A percentile compares a stretch with the other conserved stretches of the same genome.
phyloP scores from a whole-genome alignment of 306 rosid genomes.

The Glycine latifolia region DNA sequence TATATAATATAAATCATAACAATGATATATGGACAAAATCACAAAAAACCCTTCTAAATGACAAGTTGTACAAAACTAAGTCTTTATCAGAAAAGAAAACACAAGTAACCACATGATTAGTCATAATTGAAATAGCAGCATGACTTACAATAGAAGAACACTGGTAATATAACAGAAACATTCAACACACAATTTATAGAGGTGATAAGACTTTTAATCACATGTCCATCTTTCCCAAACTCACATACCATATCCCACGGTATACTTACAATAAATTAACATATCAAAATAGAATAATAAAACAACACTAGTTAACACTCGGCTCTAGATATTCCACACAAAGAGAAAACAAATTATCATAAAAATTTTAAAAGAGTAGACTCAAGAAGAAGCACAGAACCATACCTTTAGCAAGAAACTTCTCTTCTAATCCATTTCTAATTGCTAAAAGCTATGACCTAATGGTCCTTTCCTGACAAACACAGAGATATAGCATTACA shows the following conservation, averaged over 20 bases:
- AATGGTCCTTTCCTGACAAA: slow-evolving; percentile 52
- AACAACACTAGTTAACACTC: slow-evolving; percentile 34
- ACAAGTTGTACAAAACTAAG: slow-evolving; percentile 8
- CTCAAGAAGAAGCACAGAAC: slow-evolving; percentile 35
- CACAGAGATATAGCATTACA: slow-evolving; percentile 37
- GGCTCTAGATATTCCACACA: slow-evolving; percentile 30
- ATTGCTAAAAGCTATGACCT: slow-evolving; percentile 37
- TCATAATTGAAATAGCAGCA: slow-evolving; percentile 33
- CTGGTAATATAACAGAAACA: slow-evolving; percentile 29
- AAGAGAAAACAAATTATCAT: not conserved
- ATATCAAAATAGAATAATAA: slow-evolving; percentile 23
- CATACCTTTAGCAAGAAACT: slow-evolving; percentile 71
- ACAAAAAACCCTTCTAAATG: not conserved
- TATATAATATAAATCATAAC: not conserved
- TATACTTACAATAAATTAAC: slow-evolving; percentile 17
- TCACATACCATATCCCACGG: slow-evolving; percentile 10
- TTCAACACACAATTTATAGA: slow-evolving; percentile 10
- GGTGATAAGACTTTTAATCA: slow-evolving; percentile 17
- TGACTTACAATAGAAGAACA: slow-evolving; percentile 19
- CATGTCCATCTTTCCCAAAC: slow-evolving; percentile 30
- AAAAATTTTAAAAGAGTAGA: slow-evolving; percentile 20
- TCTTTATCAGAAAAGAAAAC: not conserved
- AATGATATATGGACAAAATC: no score
- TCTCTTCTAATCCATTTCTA: slow-evolving; percentile 80
- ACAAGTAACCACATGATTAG: slow-evolving; percentile 1